Evolutionary conservation across 345 rosid species (phyloP), one percentile per base, ranked within the genome.

Genomic region (Leavenworthia alabamica): DNA sequence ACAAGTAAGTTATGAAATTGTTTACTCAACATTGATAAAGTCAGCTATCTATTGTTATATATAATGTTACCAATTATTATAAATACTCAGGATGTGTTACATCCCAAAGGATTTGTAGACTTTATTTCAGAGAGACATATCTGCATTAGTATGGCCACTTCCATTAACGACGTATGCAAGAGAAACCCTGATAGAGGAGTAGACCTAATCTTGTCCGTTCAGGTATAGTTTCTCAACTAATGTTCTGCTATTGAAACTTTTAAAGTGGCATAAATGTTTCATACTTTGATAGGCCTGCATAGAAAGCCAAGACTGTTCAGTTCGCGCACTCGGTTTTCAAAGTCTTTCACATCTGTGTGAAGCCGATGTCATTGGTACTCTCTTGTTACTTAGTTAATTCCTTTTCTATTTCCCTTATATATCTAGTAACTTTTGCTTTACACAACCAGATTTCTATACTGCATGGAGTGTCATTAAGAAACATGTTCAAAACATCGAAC

Each of bases 151-250:
- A 73, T 86, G 78, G 98, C 98, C 49, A 83, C 85, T 66, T 86
- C 96, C 39, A 50, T 88, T 66, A 76, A 75, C 45, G 96, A 88
- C 71, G 82, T 88, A 70, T 88, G 98, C 82, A 71, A 71, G 73
- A 80, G 75, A 77, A 78, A 88, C 55, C 89, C 98, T 67, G 98
- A 92, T 75, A 86, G 98, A 80, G 98, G 98, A 14, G 96, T 92
- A 75, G 98, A 88, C 64, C 81, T 92, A 73, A 88, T 92, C 77
- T 77, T 92, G 78, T 92, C 98, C 55, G 85, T 92, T 67, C 83
- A 90, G 88, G 98, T 92, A 84, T 50, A 80, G 56, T 54, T 57
- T 56, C 60, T 62, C 57, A 22, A 58, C 17, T 43, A 26, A 59
- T 68, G 47, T 56, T 67, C n/a, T 76, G 49, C 31, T 57, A 35